Conservation (phyloP, 2,329 filamentous ascomycete genomes). For the Aspergillus sergii region DNA sequence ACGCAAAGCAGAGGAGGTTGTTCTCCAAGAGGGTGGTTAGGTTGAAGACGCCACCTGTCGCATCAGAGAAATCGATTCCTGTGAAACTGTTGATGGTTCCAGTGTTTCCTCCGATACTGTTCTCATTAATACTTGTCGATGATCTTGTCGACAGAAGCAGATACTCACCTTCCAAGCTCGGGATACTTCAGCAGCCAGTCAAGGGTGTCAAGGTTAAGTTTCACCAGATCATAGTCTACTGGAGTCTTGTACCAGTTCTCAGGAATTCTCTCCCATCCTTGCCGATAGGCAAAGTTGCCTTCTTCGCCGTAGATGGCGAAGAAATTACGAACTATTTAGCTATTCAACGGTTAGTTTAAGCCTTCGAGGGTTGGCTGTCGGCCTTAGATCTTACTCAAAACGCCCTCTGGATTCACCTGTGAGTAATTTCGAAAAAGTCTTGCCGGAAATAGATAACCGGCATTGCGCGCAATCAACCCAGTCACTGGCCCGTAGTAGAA, state of each 20-base stretch:
- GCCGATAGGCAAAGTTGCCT: slow-evolving; percentile 46
- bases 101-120: slow-evolving; percentile 56
- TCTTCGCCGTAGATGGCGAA: slow-evolving; percentile 50
- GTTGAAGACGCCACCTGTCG: slow-evolving; percentile 48
- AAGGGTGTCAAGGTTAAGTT: slow-evolving; percentile 46
- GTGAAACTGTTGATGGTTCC: slow-evolving; percentile 55
- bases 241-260: slow-evolving; percentile 55
- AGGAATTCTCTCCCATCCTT: slow-evolving; percentile 56
- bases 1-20: slow-evolving; percentile 44
- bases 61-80: slow-evolving; percentile 47
- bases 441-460: slow-evolving; percentile 50
- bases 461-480: slow-evolving; percentile 53
- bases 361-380: neutral
- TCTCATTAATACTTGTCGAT: neutral
- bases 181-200: slow-evolving; percentile 44
- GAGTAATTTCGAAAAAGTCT: slow-evolving; percentile 52
- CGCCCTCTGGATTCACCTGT: slow-evolving; percentile 41
- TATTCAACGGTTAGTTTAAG: slow-evolving; percentile 22
- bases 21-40: slow-evolving; percentile 39
- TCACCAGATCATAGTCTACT: slow-evolving; percentile 52
- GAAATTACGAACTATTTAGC: slow-evolving; percentile 49
- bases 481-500: slow-evolving; percentile 59
- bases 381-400: slow-evolving; percentile 34
- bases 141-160: neutral
- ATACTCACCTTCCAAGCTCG: slow-evolving; percentile 37